These are phyloP conservation scores for Solidago caesia DNA, from an alignment of 129 eudicot genomes.

Conservation along the genomic window DNA sequence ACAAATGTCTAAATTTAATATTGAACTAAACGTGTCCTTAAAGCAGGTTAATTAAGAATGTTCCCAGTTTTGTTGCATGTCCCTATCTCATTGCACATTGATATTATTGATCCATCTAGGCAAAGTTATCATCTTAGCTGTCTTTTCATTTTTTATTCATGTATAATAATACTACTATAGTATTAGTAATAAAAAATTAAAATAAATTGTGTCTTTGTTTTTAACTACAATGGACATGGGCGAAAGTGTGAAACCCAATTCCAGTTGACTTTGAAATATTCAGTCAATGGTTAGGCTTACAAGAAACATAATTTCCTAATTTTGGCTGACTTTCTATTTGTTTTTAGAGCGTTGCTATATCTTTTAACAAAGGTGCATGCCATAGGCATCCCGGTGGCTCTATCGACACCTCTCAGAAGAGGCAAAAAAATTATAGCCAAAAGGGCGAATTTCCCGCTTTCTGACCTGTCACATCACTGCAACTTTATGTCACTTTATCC, in stretches of 20 bases:
- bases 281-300: constrained; percentile 27
- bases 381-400: too few relatives aligned
- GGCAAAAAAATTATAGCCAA: too few relatives aligned
- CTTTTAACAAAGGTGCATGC: too few relatives aligned
- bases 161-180: not conserved
- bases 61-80: constrained; percentile 36
- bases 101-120: not conserved
- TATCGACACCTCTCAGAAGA: too few relatives aligned
- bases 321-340: not conserved
- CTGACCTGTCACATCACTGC: too few relatives aligned
- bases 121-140: constrained; percentile 25
- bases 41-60: constrained; percentile 35
- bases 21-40: constrained; percentile 14
- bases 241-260: not conserved
- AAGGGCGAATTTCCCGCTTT: too few relatives aligned
- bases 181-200: too few relatives aligned
- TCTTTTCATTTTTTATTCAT: not conserved
- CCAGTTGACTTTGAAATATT: constrained; percentile 23
- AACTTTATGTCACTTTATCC: too few relatives aligned
- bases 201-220: constrained; percentile 2
- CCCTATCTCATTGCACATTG: constrained; percentile 18
- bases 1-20: not conserved
- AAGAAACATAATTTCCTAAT: constrained; percentile 9
- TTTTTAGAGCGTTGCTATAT: too few relatives aligned
- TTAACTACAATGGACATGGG: constrained; percentile 11